Conservation (phyloP, 108 stramenopile genomes). For the Cyclotella kingstonii region DNA sequence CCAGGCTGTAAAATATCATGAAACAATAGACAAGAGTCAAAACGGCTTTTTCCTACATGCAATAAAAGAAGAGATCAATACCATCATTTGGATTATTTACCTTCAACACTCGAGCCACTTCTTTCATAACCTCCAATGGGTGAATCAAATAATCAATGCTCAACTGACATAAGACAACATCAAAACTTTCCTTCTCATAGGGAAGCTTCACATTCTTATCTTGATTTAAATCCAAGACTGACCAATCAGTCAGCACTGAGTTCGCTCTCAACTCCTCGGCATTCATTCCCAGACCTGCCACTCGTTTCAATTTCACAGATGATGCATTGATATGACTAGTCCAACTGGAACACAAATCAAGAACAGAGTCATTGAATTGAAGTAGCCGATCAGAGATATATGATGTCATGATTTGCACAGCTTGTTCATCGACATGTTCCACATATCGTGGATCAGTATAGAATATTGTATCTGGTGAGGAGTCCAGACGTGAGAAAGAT, state of each 20-base stretch:
- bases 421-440: constrained; percentile 81
- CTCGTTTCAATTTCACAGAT: constrained; percentile 34
- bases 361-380: constrained; percentile 48
- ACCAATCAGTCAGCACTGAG: constrained; percentile 61
- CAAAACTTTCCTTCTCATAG: constrained; percentile 77
- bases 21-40: background rate
- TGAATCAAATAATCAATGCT: constrained; percentile 90
- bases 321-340: constrained; percentile 63
- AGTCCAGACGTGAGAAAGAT: constrained; percentile 65
- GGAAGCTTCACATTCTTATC: constrained; percentile 69
- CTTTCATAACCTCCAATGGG: constrained; percentile 83
- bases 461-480: constrained; percentile 63
- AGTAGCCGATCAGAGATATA: constrained; percentile 60
- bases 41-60: background rate
- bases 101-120: constrained; percentile 78
- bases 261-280: constrained; percentile 72
- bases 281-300: constrained; percentile 85
- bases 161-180: constrained; percentile 86
- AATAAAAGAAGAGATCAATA: background rate
- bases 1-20: constrained; percentile 36
- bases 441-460: constrained; percentile 79
- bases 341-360: constrained; percentile 88
- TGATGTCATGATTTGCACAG: constrained; percentile 65
- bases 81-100: constrained; percentile 3
- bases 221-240: constrained; percentile 73